phyloP scores from a whole-genome alignment of 805 yeast genomes.

The Scheffersomyces amazonensis region DNA sequence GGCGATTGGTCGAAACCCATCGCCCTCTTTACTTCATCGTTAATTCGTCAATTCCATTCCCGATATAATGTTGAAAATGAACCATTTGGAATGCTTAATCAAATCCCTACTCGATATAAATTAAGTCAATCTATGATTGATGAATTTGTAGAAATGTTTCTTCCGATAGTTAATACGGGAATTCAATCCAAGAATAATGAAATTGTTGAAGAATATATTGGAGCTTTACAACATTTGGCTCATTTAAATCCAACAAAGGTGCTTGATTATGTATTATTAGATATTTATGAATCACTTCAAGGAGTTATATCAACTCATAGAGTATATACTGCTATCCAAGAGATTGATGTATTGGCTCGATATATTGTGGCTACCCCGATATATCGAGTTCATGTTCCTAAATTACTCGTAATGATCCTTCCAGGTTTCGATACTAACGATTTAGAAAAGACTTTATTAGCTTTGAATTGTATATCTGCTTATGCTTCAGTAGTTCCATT shows the following conservation, averaged over 20 bases:
- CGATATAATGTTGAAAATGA: conserved; percentile 51
- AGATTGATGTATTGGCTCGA: conserved; percentile 62
- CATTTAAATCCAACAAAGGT: conserved; percentile 56
- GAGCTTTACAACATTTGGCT: conserved; percentile 61
- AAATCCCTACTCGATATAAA: conserved; percentile 29
- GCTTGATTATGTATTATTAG: conserved; percentile 55
- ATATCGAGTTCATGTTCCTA: conserved; percentile 74
- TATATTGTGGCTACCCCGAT: conserved; percentile 61
- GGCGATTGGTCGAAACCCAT: conserved; percentile 84
- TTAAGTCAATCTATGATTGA: conserved; percentile 29
- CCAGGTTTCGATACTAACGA: conserved; percentile 92
- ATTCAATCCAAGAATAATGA: conserved; percentile 70
- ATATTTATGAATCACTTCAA: conserved; percentile 73
- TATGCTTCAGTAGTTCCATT: conserved; percentile 74
- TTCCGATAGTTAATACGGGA: conserved; percentile 61
- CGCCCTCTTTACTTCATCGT: conserved; percentile 59
- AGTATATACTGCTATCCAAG: conserved; percentile 66
- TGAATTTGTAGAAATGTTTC: conserved; percentile 49
- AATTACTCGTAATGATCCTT: conserved; percentile 64
- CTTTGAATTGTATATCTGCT: conserved; percentile 67
- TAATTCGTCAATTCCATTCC: conserved; percentile 59
- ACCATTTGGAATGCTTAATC: conserved; percentile 20
- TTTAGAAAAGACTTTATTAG: conserved; percentile 62
- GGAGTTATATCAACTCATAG: conserved; percentile 78
- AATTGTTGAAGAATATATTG: conserved; percentile 55